phyloP scores from a whole-genome alignment of 768 basidiomycete species.

The Lactarius quietus region DNA sequence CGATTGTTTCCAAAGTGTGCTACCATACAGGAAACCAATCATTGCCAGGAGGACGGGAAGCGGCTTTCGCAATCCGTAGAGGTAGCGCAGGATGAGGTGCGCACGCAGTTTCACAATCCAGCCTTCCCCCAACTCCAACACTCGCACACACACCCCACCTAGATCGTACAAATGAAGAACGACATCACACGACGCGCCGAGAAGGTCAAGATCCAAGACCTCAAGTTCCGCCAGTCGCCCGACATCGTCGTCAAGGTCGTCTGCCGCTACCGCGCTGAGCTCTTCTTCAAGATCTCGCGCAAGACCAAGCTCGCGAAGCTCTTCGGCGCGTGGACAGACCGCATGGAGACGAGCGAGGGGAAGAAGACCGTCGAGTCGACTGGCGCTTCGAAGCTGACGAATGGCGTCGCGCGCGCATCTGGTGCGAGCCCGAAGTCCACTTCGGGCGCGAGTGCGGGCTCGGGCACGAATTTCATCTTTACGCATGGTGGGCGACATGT shows the following conservation, averaged over 20 bases:
- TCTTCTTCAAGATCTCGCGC: conserved; percentile 91
- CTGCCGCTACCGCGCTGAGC: conserved; percentile 84
- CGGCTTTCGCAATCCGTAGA: conserved; percentile 76
- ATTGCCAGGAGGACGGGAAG: conserved; percentile 75
- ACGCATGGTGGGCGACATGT: conserved; percentile 76
- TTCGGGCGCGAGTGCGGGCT: conserved; percentile 27
- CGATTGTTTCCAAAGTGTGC: conserved; percentile 30
- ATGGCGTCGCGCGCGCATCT: conserved; percentile 20
- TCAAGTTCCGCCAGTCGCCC: conserved; percentile 81
- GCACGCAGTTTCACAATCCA: conserved; percentile 12
- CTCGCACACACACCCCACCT: background rate
- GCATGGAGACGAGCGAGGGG: conserved; percentile 57
- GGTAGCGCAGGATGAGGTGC: conserved; percentile 81
- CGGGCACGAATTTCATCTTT: conserved; percentile 77
- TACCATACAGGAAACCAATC: conserved; percentile 39
- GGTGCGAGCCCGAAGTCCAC: conserved; percentile 36
- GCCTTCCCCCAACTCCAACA: background rate
- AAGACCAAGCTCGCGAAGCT: conserved; percentile 82
- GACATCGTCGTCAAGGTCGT: conserved; percentile 87
- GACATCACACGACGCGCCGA: conserved; percentile 79
- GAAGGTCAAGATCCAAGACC: conserved; percentile 72
- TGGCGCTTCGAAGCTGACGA: conserved; percentile 16
- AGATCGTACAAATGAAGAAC: conserved; percentile 79
- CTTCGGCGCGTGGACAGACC: conserved; percentile 84
- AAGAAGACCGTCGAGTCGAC: conserved; percentile 43